Evolutionary conservation across 805 yeast species (phyloP), one percentile per base, ranked within the genome.

Genomic region (Phaffomyces antillensis): DNA sequence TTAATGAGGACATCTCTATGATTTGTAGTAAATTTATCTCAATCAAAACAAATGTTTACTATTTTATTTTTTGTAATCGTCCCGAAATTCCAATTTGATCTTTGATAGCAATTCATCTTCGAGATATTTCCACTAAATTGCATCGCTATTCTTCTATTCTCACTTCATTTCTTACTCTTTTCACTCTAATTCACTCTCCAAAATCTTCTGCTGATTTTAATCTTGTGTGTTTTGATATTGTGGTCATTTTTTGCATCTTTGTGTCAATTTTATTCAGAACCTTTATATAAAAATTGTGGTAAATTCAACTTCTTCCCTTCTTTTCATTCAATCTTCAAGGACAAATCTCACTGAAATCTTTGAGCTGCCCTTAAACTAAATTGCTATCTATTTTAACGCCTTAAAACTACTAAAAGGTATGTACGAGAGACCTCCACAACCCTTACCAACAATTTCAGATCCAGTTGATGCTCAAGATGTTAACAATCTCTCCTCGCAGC

Each of bases 1-100:
- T 62, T 36, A 69, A 51, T 36, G 67, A 61, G 2, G 72, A 60
- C 73, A 68, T 68, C 12, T 13, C 5, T n/a, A 6, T 15, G 10
- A 7, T 26, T 16, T 23, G n/a, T 17, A 8, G 7, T 17, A 6
- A 23, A 8, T 34, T 34, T 24, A 6, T 3, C 15, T 12, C 20
- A 35, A 35, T 12, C 24, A 35, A 35, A 20, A 24, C 13, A 35
- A 34, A 18, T 8, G 26, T 20, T 20, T 20, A 18, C 28, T 9
- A 13, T n/a, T n/a, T n/a, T n/a, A 28, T 12, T 35, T 34, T 34
- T 34, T 34, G 10, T 13, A 3, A 24, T 13, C 15, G 13, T 20
- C 15, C 26, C 37, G 17, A 13, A 20, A 11, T 35, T 34, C 24
- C 16, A 20, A 20, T 5, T 20, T 3, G 23, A 20, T 20, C 23